Percentiles rank a stretch among this genome's conserved stretches.
These are phyloP conservation scores for Eucalyptus cloeziana DNA, from an alignment of 345 rosid species.

Conservation along the genomic window DNA sequence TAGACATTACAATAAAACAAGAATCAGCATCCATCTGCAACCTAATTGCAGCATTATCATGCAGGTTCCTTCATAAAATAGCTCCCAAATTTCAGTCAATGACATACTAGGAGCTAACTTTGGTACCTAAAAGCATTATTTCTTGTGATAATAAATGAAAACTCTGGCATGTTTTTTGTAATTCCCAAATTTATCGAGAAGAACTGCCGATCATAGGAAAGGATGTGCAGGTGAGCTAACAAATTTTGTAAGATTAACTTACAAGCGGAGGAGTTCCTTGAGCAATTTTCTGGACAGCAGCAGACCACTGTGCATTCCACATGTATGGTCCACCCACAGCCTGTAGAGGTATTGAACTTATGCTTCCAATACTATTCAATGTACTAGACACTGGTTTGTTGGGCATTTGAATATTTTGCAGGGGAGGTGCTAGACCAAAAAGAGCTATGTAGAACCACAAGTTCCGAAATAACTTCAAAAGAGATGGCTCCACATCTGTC, in stretches of 20 bases:
- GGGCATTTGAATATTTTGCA: constrained; percentile 44
- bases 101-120: neutral
- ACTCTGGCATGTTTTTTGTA: neutral
- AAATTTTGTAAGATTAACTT: constrained; percentile 16
- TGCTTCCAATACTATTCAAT: constrained; percentile 68
- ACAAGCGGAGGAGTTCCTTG: constrained; percentile 99
- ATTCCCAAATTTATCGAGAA: neutral
- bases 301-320: constrained; percentile 79
- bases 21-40: neutral
- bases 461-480: constrained; percentile 92
- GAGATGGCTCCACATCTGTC: constrained; percentile 77
- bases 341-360: constrained; percentile 62
- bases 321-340: constrained; percentile 96
- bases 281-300: constrained; percentile 88
- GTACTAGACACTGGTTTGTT: constrained; percentile 64
- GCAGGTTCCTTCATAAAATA: neutral
- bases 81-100: neutral
- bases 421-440: constrained; percentile 96
- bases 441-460: constrained; percentile 97
- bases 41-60: neutral
- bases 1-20: neutral
- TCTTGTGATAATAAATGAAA: neutral
- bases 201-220: neutral
- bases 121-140: neutral
- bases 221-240: neutral